A percentile compares a stretch with the other conserved stretches of the same genome.
Conservation (phyloP, 1,139 yeast genomes). For the Yamadazyma taylorii region DNA sequence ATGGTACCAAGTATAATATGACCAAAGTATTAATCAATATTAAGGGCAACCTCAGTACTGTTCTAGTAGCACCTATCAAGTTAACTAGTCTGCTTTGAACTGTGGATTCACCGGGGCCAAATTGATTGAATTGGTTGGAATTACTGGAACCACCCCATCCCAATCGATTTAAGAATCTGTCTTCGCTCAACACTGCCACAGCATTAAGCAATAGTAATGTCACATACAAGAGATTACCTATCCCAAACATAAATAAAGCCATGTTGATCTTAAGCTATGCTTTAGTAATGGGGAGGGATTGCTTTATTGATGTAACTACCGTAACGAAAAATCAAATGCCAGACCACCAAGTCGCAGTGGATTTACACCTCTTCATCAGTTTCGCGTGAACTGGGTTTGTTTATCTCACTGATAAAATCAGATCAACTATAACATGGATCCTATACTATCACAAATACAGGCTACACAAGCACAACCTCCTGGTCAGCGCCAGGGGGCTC, state of each 20-base stretch:
- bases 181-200: slow-evolving; percentile 49
- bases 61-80: slow-evolving; percentile 46
- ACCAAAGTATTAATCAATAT: slow-evolving; percentile 40
- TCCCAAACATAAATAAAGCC: slow-evolving; percentile 37
- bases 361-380: too few species aligned
- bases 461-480: neutral
- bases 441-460: too few species aligned
- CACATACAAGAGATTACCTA: slow-evolving; percentile 46
- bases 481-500: neutral
- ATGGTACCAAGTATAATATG: slow-evolving; percentile 42
- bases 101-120: slow-evolving; percentile 28
- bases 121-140: slow-evolving; percentile 28
- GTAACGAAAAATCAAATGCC: too few species aligned
- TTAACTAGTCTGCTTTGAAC: slow-evolving; percentile 40
- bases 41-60: slow-evolving; percentile 48
- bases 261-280: neutral
- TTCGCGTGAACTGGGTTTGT: too few species aligned
- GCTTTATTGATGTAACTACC: too few species aligned
- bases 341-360: too few species aligned
- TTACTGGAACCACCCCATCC: slow-evolving; percentile 41
- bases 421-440: too few species aligned
- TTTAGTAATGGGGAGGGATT: too few species aligned
- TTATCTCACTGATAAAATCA: too few species aligned
- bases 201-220: slow-evolving; percentile 43
- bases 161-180: slow-evolving; percentile 46